A percentile compares a stretch with the other conserved stretches of the same genome.
Evolutionary conservation across 441 rosid species (phyloP).

Genomic region (Pelargonium australe): DNA sequence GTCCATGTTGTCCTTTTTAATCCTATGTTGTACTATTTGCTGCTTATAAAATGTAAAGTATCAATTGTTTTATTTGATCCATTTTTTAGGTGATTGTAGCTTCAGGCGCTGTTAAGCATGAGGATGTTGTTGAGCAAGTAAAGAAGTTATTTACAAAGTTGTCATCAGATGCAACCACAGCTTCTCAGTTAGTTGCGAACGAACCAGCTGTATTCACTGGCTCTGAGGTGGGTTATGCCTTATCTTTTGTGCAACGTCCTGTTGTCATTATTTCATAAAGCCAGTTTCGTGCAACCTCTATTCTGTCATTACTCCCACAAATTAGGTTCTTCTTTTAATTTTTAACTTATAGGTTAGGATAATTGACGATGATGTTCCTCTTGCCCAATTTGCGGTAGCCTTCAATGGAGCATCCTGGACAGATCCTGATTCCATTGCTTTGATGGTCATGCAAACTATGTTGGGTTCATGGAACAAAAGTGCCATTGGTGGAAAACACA

Average conservation of each 20-base stretch:
- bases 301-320: no score
- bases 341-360: conserved; percentile 63
- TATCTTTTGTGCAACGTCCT: conserved; percentile 7
- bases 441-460: conserved; percentile 98
- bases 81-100: conserved; percentile 76
- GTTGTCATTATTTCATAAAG: neutral
- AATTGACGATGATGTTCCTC: conserved; percentile 82
- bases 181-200: conserved; percentile 74
- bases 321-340: conserved; percentile 12
- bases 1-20: neutral
- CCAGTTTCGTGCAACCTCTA: no score
- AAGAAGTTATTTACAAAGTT: conserved; percentile 72
- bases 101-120: conserved; percentile 97
- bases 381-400: conserved; percentile 98
- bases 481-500: conserved; percentile 91
- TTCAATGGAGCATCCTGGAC: conserved; percentile 97
- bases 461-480: conserved; percentile 92
- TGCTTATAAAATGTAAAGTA: neutral
- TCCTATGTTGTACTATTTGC: neutral
- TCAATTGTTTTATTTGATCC: neutral
- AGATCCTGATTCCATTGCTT: conserved; percentile 89
- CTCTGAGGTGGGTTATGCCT: conserved; percentile 65
- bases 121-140: conserved; percentile 85
- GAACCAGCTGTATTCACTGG: conserved; percentile 87
- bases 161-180: conserved; percentile 76